Evolutionary conservation across 2,329 filamentous ascomycete genomes (phyloP).

Genomic region (Colletotrichum sojae): DNA sequence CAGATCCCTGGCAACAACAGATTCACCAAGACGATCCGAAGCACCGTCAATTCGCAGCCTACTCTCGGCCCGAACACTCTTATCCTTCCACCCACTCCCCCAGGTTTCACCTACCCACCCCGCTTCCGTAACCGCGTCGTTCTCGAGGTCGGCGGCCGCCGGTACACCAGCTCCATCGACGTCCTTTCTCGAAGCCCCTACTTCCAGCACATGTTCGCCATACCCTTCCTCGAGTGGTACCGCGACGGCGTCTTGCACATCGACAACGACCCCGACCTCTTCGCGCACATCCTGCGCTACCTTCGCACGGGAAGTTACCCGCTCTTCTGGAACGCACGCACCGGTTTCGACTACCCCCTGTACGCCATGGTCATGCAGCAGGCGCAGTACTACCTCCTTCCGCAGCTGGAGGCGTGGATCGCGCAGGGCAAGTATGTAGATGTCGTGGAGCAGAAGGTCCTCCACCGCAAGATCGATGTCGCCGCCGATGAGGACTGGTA

Average conservation of each 20-base stretch:
- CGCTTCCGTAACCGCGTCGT: conserved; percentile 17
- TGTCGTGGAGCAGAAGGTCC: conserved; percentile 38
- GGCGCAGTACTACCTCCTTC: conserved; percentile 51
- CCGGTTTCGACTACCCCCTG: conserved; percentile 51
- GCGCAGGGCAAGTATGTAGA: conserved; percentile 40
- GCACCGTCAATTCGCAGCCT: background rate
- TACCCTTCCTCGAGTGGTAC: conserved; percentile 30
- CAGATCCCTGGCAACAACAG: background rate
- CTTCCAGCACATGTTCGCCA: conserved; percentile 31
- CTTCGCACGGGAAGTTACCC: conserved; percentile 52
- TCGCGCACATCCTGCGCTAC: conserved; percentile 53
- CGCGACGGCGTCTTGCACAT: conserved; percentile 44
- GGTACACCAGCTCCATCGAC: conserved; percentile 38
- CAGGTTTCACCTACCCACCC: conserved; percentile 16
- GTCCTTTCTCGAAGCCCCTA: conserved; percentile 34
- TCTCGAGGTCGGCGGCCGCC: conserved; percentile 41
- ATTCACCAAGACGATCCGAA: background rate
- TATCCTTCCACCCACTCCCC: background rate
- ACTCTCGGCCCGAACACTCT: background rate
- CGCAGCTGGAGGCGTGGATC: conserved; percentile 47
- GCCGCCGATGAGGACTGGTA: conserved; percentile 17
- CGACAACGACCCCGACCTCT: conserved; percentile 53
- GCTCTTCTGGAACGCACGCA: conserved; percentile 49
- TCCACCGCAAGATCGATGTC: conserved; percentile 20
- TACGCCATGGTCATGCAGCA: conserved; percentile 53